Percentiles rank a stretch among this genome's conserved stretches.
Conservation (phyloP, 805 yeast species). For the Ogataea methanolica region DNA sequence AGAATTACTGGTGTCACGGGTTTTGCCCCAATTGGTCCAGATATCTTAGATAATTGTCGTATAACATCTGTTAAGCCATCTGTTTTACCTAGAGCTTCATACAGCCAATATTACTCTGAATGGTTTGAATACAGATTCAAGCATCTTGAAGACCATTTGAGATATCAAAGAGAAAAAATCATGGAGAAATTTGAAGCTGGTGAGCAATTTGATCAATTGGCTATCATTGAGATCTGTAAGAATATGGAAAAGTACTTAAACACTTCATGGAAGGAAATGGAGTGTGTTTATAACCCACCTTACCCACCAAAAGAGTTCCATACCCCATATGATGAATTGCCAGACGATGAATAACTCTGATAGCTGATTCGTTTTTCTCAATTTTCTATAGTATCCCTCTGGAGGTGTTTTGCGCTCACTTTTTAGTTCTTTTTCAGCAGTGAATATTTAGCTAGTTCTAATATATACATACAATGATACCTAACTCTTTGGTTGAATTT, state of each 20-base stretch:
- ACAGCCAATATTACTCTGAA: constrained; percentile 30
- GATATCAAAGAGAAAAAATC: constrained; percentile 17
- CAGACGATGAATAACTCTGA: constrained; percentile 6
- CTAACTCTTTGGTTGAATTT: no score
- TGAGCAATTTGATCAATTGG: constrained; percentile 27
- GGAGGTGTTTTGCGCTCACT: no score
- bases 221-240: constrained; percentile 23
- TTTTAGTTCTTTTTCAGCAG: no score
- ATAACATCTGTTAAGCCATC: constrained; percentile 30
- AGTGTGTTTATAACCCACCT: constrained; percentile 23
- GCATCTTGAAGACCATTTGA: constrained; percentile 24
- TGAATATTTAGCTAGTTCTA: no score
- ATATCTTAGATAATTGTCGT: constrained; percentile 27
- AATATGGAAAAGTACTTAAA: constrained; percentile 26
- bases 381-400: no score
- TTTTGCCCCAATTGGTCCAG: constrained; percentile 24
- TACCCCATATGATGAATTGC: constrained; percentile 20
- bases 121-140: constrained; percentile 31
- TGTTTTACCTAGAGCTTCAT: constrained; percentile 29
- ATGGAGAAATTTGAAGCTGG: constrained; percentile 14
- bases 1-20: constrained; percentile 30
- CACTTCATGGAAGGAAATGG: constrained; percentile 31
- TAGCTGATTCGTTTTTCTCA: background rate
- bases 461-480: no score
- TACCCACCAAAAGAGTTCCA: constrained; percentile 24